Base-by-base conservation (phyloP, 208 protist species). In the Trypanosoma lewisi region DNA sequence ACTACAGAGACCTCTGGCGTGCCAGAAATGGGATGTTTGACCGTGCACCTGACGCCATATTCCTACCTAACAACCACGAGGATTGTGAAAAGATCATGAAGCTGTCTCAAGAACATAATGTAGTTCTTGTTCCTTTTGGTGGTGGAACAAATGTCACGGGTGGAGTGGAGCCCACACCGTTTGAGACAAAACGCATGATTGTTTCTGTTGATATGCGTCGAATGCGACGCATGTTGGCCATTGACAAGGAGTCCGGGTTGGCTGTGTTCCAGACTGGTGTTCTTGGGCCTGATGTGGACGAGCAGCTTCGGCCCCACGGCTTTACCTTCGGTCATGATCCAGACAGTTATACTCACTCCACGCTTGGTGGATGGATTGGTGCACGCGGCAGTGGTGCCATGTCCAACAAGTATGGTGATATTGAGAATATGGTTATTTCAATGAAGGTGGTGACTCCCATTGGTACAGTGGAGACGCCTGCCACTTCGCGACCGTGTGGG, bases 321-420 rank as follows among this genome's bases (percentile, higher is more conserved):
- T 92, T 96, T 51, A 96, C 90, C 82, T 59, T 95, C 33, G 95
- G 96, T 14, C 93, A 97, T 71, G 93, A 97, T 73, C 94, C 93
- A 42, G 96, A 98, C 73, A 97, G 88, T 66, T 94, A 93, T 82
- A 87, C 89, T 54, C 84, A 97, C 82, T 96, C 88, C 27, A 95
- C 96, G 16, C 75, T 98, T 2, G 96, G 96, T 44, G 96, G 96
- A 27, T 98, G 96, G 94, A 96, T 98, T 49, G 91, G 83, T 21
- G 96, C 96, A n/a, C 82, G 94, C 19, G 89, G 93, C 31, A 97
- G 91, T 56, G 96, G 96, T 48, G 94, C 95, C 59, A 96, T 97
- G 83, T 97, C 93, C n/a, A 98, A 97, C 70, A 80, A 90, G 62
- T 98, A 98, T 80, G 94, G 94, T 33, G 93, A 98, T 72, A 94